Evolutionary conservation across 179 eudicot species (phyloP).

Genomic region (Spinacia oleracea): DNA sequence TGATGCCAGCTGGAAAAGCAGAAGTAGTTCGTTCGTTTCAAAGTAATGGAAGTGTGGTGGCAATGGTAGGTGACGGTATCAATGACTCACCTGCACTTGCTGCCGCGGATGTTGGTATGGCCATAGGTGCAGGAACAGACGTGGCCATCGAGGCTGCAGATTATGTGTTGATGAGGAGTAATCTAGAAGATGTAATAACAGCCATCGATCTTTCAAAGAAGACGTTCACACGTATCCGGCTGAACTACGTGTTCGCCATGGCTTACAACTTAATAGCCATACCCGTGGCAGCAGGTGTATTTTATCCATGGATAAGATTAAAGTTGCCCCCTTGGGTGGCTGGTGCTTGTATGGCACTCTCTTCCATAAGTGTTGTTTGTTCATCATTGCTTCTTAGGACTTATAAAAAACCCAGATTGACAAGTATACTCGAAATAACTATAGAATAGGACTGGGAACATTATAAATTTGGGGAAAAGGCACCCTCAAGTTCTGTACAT

Average conservation of each 20-base stretch:
- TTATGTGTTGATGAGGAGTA: conserved; percentile 82
- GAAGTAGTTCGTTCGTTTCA: conserved; percentile 74
- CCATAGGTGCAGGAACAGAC: conserved; percentile 94
- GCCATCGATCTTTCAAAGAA: conserved; percentile 90
- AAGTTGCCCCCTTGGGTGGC: conserved; percentile 93
- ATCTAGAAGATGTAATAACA: conserved; percentile 87
- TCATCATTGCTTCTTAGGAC: conserved; percentile 86
- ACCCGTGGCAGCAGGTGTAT: conserved; percentile 82
- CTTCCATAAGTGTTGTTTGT: conserved; percentile 91
- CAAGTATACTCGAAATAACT: conserved; percentile 74
- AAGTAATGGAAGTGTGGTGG: conserved; percentile 73
- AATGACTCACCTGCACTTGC: conserved; percentile 96
- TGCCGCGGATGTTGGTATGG: conserved; percentile 95
- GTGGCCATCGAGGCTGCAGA: conserved; percentile 96
- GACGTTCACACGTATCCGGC: conserved; percentile 71
- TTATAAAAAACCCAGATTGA: conserved; percentile 78
- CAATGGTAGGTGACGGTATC: conserved; percentile 97
- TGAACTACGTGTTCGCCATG: conserved; percentile 86
- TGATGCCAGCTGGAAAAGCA: conserved; percentile 90
- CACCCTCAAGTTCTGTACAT: conserved; percentile 27
- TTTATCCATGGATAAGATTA: conserved; percentile 62
- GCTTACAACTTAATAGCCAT: conserved; percentile 81
- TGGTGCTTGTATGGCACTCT: conserved; percentile 96
- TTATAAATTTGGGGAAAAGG: background rate
- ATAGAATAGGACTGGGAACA: conserved; percentile 47